Conservation (phyloP, 73 alveolate genomes). For the Paramecium sonneborni region DNA sequence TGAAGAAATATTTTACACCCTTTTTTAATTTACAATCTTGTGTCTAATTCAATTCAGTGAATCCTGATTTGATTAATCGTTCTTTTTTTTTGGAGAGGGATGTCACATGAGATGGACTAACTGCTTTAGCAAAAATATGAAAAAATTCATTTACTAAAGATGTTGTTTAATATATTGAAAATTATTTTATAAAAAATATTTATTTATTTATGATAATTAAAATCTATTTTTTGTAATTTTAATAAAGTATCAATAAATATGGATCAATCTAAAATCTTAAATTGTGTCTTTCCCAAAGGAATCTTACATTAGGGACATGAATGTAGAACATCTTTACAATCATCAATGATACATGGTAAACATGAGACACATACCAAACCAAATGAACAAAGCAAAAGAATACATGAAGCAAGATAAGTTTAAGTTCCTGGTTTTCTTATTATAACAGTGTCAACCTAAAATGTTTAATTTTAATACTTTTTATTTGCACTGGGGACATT, state of each 20-base stretch:
- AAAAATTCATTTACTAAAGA: conserved; percentile 71
- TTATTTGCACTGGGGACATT: conserved; percentile 23
- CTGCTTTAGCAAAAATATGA: conserved; percentile 74
- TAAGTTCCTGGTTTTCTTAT: neutral
- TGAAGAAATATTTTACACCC: conserved; percentile 92
- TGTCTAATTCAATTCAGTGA: conserved; percentile 87
- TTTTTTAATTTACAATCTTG: conserved; percentile 89
- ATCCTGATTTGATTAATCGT: conserved; percentile 79
- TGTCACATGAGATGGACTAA: conserved; percentile 94
- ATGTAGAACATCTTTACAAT: conserved; percentile 37
- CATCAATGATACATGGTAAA: conserved; percentile 45
- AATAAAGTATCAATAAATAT: neutral
- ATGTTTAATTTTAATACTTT: neutral
- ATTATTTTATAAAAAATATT: neutral
- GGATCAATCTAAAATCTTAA: conserved; percentile 45
- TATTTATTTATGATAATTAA: neutral
- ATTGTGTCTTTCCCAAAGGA: conserved; percentile 7
- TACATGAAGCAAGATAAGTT: conserved; percentile 32
- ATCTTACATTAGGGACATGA: conserved; percentile 41
- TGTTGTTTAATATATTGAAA: conserved; percentile 66
- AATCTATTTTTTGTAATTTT: neutral
- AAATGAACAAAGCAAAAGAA: conserved; percentile 40
- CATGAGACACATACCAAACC: conserved; percentile 49
- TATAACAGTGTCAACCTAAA: conserved; percentile 23
- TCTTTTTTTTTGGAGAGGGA: conserved; percentile 87